phyloP scores from a whole-genome alignment of 2,329 filamentous ascomycete species.

The Xenosphaeropsis pyriputrescens region DNA sequence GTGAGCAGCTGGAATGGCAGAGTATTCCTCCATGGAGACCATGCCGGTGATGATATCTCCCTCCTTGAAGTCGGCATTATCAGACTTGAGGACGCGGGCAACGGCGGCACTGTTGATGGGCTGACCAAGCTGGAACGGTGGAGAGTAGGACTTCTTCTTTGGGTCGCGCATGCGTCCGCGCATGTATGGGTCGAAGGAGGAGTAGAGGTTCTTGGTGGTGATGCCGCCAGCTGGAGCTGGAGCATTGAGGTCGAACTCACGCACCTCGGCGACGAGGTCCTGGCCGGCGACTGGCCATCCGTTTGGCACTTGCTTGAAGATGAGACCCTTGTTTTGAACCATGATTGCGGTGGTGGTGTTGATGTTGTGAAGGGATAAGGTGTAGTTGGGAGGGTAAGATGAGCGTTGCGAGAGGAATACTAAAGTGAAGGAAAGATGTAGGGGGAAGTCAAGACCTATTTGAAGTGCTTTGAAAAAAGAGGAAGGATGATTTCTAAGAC shows the following conservation, averaged over 20 bases:
- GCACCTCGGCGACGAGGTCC: conserved; percentile 52
- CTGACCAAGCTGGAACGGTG: conserved; percentile 43
- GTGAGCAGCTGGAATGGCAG: conserved; percentile 32
- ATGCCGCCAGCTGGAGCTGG: conserved; percentile 50
- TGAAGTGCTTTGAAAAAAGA: no score
- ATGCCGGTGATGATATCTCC: conserved; percentile 51
- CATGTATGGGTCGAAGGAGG: conserved; percentile 75
- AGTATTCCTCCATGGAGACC: conserved; percentile 56
- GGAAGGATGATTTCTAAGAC: no score
- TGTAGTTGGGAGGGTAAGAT: no score
- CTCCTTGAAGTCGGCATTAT: conserved; percentile 42
- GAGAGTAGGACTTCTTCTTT: conserved; percentile 49
- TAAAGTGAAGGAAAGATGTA: no score
- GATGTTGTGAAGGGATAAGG: no score
- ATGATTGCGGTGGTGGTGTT: conserved; percentile 14
- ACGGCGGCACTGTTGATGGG: conserved; percentile 52
- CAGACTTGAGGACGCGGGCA: conserved; percentile 56
- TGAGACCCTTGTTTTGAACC: conserved; percentile 56
- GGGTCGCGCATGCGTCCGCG: conserved; percentile 63
- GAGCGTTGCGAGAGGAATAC: no score
- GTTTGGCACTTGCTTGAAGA: conserved; percentile 56
- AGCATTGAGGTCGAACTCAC: conserved; percentile 49
- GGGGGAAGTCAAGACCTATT: no score
- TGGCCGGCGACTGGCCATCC: conserved; percentile 56
- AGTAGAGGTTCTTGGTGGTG: conserved; percentile 54